Evolutionary conservation across 1,139 yeast species (phyloP).

Genomic region (Debaryomyces nepalensis): DNA sequence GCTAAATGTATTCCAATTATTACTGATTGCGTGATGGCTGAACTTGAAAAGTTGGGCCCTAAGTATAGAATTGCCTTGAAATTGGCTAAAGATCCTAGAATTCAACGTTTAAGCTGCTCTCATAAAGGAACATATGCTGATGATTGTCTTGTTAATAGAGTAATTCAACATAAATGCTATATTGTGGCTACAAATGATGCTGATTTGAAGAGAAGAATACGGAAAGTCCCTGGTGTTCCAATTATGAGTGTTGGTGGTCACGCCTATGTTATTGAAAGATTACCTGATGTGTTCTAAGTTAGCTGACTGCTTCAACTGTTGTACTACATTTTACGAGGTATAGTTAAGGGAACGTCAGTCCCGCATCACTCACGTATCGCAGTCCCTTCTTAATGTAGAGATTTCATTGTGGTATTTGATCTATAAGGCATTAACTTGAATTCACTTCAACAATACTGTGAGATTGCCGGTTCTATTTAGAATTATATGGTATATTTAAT

Average conservation of each 20-base stretch:
- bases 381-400: no score
- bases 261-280: constrained; percentile 86
- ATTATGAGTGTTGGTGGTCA: constrained; percentile 95
- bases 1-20: constrained; percentile 96
- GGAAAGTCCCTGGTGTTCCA: constrained; percentile 97
- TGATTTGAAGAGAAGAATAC: constrained; percentile 88
- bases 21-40: constrained; percentile 98
- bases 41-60: constrained; percentile 93
- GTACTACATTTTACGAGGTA: background rate
- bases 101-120: constrained; percentile 82
- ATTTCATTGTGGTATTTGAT: no score
- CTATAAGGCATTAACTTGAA: no score
- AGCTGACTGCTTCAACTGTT: background rate
- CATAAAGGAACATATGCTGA: constrained; percentile 98
- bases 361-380: no score
- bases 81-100: constrained; percentile 92
- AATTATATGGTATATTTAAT: background rate
- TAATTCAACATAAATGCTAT: constrained; percentile 93
- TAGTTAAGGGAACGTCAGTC: no score
- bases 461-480: background rate
- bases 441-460: no score
- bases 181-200: constrained; percentile 99
- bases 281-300: constrained; percentile 84
- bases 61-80: constrained; percentile 90
- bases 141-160: constrained; percentile 92